Evolutionary conservation across 768 basidiomycete species (phyloP).

Genomic region (Rossbeevera mucosa): DNA sequence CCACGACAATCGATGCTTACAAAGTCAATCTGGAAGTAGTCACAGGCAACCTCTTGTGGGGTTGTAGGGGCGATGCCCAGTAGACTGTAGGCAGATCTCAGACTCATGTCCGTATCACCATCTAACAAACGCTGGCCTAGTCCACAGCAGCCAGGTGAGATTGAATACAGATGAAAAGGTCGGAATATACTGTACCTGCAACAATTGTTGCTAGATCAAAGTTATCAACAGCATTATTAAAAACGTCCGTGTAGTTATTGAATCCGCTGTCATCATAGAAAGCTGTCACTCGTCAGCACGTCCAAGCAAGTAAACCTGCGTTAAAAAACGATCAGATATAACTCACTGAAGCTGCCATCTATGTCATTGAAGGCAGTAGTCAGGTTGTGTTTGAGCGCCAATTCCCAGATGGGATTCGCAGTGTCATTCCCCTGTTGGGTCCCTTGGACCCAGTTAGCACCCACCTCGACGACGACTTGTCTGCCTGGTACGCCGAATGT

Average conservation of each 20-base stretch:
- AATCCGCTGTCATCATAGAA: conserved; percentile 51
- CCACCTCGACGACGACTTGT: conserved; percentile 47
- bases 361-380: conserved; percentile 42
- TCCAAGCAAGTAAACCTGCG: not conserved
- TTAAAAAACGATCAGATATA: not conserved
- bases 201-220: conserved; percentile 38
- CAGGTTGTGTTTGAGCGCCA: conserved; percentile 54
- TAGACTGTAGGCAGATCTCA: conserved; percentile 50
- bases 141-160: not conserved
- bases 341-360: conserved; percentile 43
- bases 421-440: conserved; percentile 44
- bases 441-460: conserved; percentile 61
- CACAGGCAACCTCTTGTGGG: conserved; percentile 45
- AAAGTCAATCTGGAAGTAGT: conserved; percentile 52
- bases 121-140: conserved; percentile 13
- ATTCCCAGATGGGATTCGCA: conserved; percentile 54
- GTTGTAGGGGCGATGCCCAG: conserved; percentile 43
- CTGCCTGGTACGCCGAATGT: conserved; percentile 38
- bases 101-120: conserved; percentile 46
- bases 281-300: conserved; percentile 29
- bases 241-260: conserved; percentile 42
- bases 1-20: conserved; percentile 8
- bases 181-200: conserved; percentile 43
- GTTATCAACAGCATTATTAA: conserved; percentile 38
- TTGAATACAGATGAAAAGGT: conserved; percentile 12